phyloP scores from a whole-genome alignment of 768 basidiomycete genomes.

The Lentinula sp. region DNA sequence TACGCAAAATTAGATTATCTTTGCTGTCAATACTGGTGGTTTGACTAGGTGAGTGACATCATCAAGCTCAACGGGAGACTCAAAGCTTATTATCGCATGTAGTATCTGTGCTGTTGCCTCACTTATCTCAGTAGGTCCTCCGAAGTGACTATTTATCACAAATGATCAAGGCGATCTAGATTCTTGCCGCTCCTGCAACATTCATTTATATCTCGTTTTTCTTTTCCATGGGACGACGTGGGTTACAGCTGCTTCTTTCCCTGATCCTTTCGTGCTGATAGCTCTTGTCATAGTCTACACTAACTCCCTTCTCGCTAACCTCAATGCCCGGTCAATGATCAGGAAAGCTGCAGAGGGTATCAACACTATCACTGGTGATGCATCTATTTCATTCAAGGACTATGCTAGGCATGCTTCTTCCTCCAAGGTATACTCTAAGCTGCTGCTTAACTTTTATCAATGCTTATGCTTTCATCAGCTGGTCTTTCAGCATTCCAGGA shows the following conservation, averaged over 20 bases:
- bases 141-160: background rate
- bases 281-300: slow-evolving; percentile 20
- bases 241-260: slow-evolving; percentile 23
- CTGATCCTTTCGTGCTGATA: background rate
- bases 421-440: background rate
- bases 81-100: background rate
- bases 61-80: background rate
- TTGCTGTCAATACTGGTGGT: slow-evolving; percentile 36
- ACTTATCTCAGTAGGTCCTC: slow-evolving; percentile 34
- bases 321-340: slow-evolving; percentile 21
- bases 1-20: slow-evolving; percentile 28
- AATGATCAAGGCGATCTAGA: slow-evolving; percentile 22
- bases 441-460: background rate
- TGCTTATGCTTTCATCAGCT: background rate
- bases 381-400: background rate
- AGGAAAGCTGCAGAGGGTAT: background rate
- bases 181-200: slow-evolving; percentile 36
- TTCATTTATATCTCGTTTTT: slow-evolving; percentile 58
- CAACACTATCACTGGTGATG: background rate
- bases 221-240: slow-evolving; percentile 53
- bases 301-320: slow-evolving; percentile 23
- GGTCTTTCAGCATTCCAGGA: background rate
- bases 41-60: slow-evolving; percentile 25
- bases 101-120: slow-evolving; percentile 52
- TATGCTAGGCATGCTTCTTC: background rate